These are phyloP conservation scores for Termitomyces sp. DNA, from an alignment of 768 basidiomycete species.

Conservation along the genomic window DNA sequence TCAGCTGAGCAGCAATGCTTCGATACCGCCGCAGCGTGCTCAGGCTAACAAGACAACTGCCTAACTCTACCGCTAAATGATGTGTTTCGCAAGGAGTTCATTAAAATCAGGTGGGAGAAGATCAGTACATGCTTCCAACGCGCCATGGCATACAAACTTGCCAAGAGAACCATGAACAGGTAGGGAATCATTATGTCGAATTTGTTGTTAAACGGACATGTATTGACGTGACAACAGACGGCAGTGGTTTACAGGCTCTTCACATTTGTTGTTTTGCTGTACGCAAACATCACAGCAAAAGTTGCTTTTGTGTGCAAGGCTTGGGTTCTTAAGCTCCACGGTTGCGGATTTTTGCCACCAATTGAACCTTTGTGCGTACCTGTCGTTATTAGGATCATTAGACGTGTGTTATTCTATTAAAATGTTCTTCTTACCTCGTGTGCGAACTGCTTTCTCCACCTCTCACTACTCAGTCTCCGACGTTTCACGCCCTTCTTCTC, in stretches of 20 bases:
- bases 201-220: neutral
- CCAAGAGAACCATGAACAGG: neutral
- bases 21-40: neutral
- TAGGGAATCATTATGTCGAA: neutral
- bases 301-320: neutral
- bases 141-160: neutral
- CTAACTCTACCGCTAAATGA: neutral
- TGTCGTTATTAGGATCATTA: conserved; percentile 23
- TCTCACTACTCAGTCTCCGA: conserved; percentile 64
- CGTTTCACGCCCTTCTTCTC: conserved; percentile 82
- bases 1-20: neutral
- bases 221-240: neutral
- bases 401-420: conserved; percentile 6
- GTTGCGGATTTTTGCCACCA: conserved; percentile 73
- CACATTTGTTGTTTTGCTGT: neutral
- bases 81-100: neutral
- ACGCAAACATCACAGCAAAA: neutral
- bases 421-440: conserved; percentile 50
- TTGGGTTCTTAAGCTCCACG: conserved; percentile 51
- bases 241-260: neutral
- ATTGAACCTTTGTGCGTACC: conserved; percentile 80
- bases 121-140: neutral
- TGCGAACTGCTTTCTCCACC: conserved; percentile 78
- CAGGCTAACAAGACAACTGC: neutral
- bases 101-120: neutral